A percentile compares a stretch with the other conserved stretches of the same genome.
Conservation (phyloP, 257 asterid species). For the Solanum acaule region DNA sequence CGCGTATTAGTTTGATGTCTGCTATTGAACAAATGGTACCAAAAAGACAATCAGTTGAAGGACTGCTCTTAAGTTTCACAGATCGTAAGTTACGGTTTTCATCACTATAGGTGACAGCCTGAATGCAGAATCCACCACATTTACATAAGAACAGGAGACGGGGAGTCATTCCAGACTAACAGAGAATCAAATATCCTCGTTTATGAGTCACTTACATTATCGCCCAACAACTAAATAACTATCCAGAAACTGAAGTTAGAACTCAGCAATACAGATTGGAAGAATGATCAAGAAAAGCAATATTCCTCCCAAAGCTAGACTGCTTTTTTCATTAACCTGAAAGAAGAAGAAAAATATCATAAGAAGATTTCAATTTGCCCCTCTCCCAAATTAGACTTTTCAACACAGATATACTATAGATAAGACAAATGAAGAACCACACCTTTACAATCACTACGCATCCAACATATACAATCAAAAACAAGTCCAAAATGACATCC, state of each 20-base stretch:
- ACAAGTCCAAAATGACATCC: background rate
- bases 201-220: background rate
- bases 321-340: background rate
- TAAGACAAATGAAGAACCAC: background rate
- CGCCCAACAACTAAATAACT: background rate
- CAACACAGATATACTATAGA: background rate
- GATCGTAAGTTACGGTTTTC: background rate
- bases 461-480: background rate
- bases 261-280: background rate
- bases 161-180: background rate
- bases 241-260: background rate
- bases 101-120: background rate
- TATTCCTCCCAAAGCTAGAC: background rate
- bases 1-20: background rate
- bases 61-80: background rate
- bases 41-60: background rate
- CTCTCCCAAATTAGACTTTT: background rate
- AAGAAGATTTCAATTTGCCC: background rate
- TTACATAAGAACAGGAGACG: background rate
- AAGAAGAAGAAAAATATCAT: background rate
- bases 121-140: background rate
- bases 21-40: background rate
- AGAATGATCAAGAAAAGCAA: background rate
- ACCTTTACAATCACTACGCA: background rate
- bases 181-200: background rate